These are phyloP conservation scores for Asterophora lycoperdoides DNA, from an alignment of 768 basidiomycete genomes.

Conservation along the genomic window DNA sequence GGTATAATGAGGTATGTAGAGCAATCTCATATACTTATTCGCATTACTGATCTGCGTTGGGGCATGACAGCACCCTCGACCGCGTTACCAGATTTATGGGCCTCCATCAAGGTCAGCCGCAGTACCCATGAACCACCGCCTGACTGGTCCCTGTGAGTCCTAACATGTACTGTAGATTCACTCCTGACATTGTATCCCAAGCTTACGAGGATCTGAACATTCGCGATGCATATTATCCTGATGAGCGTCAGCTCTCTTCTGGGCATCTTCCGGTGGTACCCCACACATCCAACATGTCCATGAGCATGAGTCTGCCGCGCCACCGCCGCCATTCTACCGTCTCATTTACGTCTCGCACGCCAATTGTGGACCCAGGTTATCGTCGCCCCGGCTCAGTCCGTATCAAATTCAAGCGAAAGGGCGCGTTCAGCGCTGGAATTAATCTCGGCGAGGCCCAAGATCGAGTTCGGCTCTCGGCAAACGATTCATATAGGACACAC, in stretches of 20 bases:
- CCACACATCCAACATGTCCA: slow-evolving; percentile 20
- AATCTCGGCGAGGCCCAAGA: slow-evolving; percentile 67
- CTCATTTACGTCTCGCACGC: slow-evolving; percentile 38
- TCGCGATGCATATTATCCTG: slow-evolving; percentile 49
- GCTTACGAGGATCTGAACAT: slow-evolving; percentile 54
- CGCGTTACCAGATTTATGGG: slow-evolving; percentile 45
- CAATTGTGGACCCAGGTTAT: slow-evolving; percentile 35
- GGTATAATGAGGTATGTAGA: slow-evolving; percentile 31
- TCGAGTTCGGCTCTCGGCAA: slow-evolving; percentile 54
- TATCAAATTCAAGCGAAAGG: slow-evolving; percentile 74
- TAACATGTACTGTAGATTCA: background rate
- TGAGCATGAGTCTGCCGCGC: slow-evolving; percentile 31
- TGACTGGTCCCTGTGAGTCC: slow-evolving; percentile 38
- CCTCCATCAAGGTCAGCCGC: slow-evolving; percentile 25
- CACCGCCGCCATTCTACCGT: slow-evolving; percentile 50
- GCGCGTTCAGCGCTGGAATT: slow-evolving; percentile 59
- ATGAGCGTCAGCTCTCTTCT: slow-evolving; percentile 37
- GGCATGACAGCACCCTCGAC: slow-evolving; percentile 36
- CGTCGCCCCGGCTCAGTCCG: slow-evolving; percentile 45
- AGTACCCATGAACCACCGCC: slow-evolving; percentile 36
- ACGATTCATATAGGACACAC: slow-evolving; percentile 57
- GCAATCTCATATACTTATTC: background rate
- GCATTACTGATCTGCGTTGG: slow-evolving; percentile 2
- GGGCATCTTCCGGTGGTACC: slow-evolving; percentile 32
- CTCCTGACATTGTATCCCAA: no score